A percentile compares a stretch with the other conserved stretches of the same genome.
These are phyloP conservation scores for Teunomyces panamensis DNA, from an alignment of 805 yeast species.

Conservation along the genomic window DNA sequence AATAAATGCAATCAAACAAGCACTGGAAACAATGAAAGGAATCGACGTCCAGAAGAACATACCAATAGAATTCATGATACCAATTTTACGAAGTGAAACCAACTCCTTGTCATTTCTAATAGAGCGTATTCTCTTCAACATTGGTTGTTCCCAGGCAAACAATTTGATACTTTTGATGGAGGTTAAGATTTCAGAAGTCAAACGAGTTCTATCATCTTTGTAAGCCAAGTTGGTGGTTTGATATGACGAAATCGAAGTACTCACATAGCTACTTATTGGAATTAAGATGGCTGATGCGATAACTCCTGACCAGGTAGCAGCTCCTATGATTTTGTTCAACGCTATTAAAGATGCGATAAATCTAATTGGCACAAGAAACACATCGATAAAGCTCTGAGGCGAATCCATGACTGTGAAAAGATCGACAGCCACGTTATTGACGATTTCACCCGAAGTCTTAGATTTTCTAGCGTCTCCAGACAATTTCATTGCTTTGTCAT, in stretches of 20 bases:
- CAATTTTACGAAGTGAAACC: conserved; percentile 47
- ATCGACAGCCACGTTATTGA: conserved; percentile 78
- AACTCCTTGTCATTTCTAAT: conserved; percentile 61
- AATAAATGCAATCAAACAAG: conserved; percentile 57
- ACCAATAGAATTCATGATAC: conserved; percentile 41
- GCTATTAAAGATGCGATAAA: conserved; percentile 53
- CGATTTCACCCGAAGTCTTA: conserved; percentile 72
- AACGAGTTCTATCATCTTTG: conserved; percentile 58
- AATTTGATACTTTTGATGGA: conserved; percentile 64
- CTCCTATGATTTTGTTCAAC: conserved; percentile 54
- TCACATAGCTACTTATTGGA: conserved; percentile 53
- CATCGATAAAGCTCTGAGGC: conserved; percentile 47
- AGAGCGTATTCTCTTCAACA: conserved; percentile 48
- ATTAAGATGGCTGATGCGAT: conserved; percentile 51
- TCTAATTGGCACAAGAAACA: conserved; percentile 58
- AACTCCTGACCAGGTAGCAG: conserved; percentile 58
- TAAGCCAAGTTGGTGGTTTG: conserved; percentile 45
- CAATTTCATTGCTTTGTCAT: conserved; percentile 65
- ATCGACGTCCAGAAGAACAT: conserved; percentile 62
- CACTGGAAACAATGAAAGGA: conserved; percentile 62
- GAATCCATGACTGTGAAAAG: conserved; percentile 61
- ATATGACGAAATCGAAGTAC: conserved; percentile 37
- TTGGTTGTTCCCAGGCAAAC: conserved; percentile 69
- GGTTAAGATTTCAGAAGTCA: conserved; percentile 56
- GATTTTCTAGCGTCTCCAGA: conserved; percentile 61